Conservation (phyloP, 2,329 filamentous ascomycete species). For the Amphichorda felina region DNA sequence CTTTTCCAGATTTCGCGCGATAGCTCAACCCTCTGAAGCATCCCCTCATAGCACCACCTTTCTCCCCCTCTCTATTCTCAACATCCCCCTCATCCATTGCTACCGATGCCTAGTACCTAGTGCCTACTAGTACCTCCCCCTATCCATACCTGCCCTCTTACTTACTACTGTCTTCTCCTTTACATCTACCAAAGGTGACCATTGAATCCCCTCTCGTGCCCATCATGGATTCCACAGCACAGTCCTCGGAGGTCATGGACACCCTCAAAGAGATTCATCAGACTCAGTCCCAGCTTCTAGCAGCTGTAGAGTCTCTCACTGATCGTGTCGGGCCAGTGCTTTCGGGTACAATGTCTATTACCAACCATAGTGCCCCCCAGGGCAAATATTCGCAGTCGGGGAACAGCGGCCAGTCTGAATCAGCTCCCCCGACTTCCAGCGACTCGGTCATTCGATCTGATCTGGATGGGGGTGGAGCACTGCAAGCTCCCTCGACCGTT, state of each 20-base stretch:
- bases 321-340: constrained; percentile 11
- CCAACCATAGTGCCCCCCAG: neutral
- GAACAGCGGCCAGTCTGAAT: neutral
- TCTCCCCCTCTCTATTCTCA: too few species aligned
- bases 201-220: too few species aligned
- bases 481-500: constrained; percentile 13
- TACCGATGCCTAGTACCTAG: too few species aligned
- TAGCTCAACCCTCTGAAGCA: too few species aligned
- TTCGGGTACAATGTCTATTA: neutral
- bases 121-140: too few species aligned
- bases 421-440: neutral
- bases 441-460: constrained; percentile 1
- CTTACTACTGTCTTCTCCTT: too few species aligned
- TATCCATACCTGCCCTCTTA: too few species aligned
- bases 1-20: too few species aligned
- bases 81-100: too few species aligned
- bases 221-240: constrained; percentile 2
- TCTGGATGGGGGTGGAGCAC: neutral
- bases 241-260: constrained; percentile 10
- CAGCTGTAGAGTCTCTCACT: constrained; percentile 25
- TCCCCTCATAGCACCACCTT: too few species aligned
- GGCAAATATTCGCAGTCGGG: neutral
- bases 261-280: constrained; percentile 27
- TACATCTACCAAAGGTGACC: too few species aligned
- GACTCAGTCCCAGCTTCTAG: constrained; percentile 26